These are phyloP conservation scores for Kalanchoe fedtschenkoi DNA, from an alignment of 164 flowering plant species.

Conservation along the genomic window DNA sequence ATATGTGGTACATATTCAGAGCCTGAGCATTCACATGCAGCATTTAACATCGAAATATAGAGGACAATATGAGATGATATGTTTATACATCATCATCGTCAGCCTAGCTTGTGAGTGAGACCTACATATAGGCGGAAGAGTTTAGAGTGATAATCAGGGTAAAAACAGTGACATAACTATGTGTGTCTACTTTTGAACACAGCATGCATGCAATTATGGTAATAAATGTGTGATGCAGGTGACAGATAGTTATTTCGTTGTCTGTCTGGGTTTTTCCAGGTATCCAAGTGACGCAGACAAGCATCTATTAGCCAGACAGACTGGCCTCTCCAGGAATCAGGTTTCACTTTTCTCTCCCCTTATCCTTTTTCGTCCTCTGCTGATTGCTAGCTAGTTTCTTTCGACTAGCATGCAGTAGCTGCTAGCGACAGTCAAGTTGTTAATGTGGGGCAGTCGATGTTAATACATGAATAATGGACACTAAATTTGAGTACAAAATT, in stretches of 20 bases:
- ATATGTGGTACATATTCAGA: background rate
- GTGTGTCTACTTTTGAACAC: constrained; percentile 3
- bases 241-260: constrained; percentile 21
- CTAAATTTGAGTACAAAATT: no score
- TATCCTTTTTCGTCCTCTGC: background rate
- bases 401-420: no score
- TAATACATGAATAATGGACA: no score
- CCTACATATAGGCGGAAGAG: background rate
- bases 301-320: constrained; percentile 65
- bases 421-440: no score
- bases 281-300: constrained; percentile 77
- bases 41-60: background rate
- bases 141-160: background rate
- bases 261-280: constrained; percentile 53
- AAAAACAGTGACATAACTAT: background rate
- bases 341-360: constrained; percentile 20
- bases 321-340: constrained; percentile 65
- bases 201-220: background rate
- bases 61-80: constrained; percentile 1
- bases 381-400: no score
- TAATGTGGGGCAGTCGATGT: no score
- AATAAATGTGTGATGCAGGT: background rate
- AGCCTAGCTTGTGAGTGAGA: no score
- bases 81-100: constrained; percentile 1
- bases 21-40: background rate